These are phyloP conservation scores for Exserohilum rostratum DNA, from an alignment of 2,329 filamentous ascomycete genomes.

Conservation along the genomic window DNA sequence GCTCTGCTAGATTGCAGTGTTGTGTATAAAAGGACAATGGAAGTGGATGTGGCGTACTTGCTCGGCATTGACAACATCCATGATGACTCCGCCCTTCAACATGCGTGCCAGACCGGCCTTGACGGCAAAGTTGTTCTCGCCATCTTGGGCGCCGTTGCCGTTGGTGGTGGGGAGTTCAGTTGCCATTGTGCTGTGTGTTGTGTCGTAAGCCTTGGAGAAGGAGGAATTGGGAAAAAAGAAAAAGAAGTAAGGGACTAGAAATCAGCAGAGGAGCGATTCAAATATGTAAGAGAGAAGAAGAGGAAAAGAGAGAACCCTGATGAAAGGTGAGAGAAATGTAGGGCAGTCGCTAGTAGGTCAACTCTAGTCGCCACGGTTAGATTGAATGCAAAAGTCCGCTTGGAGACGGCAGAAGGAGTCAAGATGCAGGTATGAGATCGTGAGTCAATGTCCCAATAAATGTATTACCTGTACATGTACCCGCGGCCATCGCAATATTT, in stretches of 20 bases:
- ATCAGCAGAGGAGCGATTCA: not conserved
- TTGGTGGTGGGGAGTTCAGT: conserved; percentile 57
- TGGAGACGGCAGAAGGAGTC: too few species aligned
- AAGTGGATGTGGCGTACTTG: conserved; percentile 59
- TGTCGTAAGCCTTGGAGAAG: not conserved
- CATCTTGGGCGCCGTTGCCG: conserved; percentile 52
- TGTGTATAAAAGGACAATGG: not conserved
- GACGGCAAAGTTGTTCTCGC: conserved; percentile 73
- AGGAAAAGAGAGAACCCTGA: not conserved
- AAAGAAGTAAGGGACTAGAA: not conserved
- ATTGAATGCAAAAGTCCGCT: too few species aligned
- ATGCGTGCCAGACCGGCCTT: conserved; percentile 96
- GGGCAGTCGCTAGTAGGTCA: conserved; percentile 4
- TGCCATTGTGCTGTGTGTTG: conserved; percentile 46
- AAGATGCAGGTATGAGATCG: conserved; percentile 17
- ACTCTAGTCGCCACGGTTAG: not conserved
- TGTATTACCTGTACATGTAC: conserved; percentile 32
- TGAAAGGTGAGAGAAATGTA: not conserved
- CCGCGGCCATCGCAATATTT: conserved; percentile 34
- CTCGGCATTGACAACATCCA: conserved; percentile 95
- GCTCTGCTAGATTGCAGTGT: not conserved
- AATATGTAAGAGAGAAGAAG: not conserved
- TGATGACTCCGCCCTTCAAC: conserved; percentile 99
- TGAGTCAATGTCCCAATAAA: conserved; percentile 25
- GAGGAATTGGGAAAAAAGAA: not conserved